phyloP scores from a whole-genome alignment of 306 rosid genomes.

The Cicer yamashitae region DNA sequence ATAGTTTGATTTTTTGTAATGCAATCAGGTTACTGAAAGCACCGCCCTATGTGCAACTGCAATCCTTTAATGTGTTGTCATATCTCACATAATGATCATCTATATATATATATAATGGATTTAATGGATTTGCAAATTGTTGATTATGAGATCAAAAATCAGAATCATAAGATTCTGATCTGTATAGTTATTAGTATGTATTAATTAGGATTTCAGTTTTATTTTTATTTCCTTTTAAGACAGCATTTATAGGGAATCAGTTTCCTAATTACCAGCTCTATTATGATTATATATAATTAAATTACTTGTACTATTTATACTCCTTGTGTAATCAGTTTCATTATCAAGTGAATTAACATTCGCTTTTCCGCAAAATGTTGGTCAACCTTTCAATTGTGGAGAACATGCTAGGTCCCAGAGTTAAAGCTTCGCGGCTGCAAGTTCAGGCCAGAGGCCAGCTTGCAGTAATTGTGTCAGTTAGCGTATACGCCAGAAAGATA shows the following conservation, averaged over 20 bases:
- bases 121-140: neutral
- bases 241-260: too few species aligned
- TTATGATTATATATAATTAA: too few species aligned
- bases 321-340: too few species aligned
- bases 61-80: neutral
- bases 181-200: too few species aligned
- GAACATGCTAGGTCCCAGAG: constrained; percentile 20
- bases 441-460: neutral
- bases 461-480: constrained; percentile 1
- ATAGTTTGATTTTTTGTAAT: neutral
- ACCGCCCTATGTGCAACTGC: neutral
- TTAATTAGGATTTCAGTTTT: too few species aligned
- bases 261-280: too few species aligned
- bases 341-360: too few species aligned
- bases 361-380: neutral
- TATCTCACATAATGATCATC: neutral
- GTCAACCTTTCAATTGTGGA: constrained; percentile 2
- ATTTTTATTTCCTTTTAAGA: too few species aligned
- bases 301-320: too few species aligned
- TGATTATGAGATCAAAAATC: too few species aligned
- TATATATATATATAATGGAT: constrained; percentile 9
- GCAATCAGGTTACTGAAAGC: neutral
- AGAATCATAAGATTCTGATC: too few species aligned
- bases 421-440: neutral
- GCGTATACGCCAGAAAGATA: neutral